Evolutionary conservation across 257 asterid species (phyloP).

Genomic region (Thymus mandschuricus): DNA sequence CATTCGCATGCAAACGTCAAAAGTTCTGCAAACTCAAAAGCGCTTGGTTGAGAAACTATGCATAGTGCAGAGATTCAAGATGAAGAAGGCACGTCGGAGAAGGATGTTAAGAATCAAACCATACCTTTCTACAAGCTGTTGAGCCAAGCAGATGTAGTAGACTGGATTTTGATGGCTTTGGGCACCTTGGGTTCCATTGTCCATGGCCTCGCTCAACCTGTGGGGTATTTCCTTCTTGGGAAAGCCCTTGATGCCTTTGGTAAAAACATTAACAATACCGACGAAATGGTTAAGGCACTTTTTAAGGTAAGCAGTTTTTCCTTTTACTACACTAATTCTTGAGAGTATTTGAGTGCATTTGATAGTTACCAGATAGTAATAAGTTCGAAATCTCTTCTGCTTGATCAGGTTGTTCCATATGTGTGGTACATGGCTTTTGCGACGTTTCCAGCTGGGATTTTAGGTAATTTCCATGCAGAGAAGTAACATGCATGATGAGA

Average conservation of each 20-base stretch:
- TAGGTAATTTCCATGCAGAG: constrained; percentile 45
- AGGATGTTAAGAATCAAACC: constrained; percentile 27
- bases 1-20: constrained; percentile 30
- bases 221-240: constrained; percentile 71
- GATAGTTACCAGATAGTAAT: background rate
- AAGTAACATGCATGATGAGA: background rate
- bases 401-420: constrained; percentile 69
- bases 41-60: constrained; percentile 29
- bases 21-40: constrained; percentile 23
- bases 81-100: constrained; percentile 31
- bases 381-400: background rate
- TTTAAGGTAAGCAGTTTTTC: constrained; percentile 50
- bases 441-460: constrained; percentile 82
- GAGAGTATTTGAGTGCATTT: background rate
- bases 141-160: constrained; percentile 68
- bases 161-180: constrained; percentile 73
- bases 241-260: constrained; percentile 81
- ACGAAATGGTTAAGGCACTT: constrained; percentile 71
- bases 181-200: constrained; percentile 73
- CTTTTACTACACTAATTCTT: background rate
- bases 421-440: constrained; percentile 92
- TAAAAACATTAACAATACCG: constrained; percentile 48
- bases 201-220: constrained; percentile 83
- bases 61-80: constrained; percentile 29
- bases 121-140: constrained; percentile 58